These are phyloP conservation scores for Candida nanaspora DNA, from an alignment of 805 yeast genomes.

Conservation along the genomic window DNA sequence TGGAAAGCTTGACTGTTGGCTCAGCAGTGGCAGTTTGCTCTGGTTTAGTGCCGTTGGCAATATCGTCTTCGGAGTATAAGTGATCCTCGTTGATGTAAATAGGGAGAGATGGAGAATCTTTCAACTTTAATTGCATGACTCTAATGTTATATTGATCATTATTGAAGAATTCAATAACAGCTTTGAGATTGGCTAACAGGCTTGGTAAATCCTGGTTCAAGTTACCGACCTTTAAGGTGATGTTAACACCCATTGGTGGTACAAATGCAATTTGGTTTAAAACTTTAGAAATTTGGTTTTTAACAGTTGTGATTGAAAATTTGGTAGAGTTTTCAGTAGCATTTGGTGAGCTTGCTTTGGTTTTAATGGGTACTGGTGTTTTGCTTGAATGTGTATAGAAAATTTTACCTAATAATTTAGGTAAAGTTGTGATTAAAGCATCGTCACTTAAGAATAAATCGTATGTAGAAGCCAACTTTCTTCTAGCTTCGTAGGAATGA, in stretches of 20 bases:
- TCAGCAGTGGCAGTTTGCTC: conserved; percentile 14
- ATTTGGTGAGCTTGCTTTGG: conserved; percentile 23
- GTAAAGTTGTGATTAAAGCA: conserved; percentile 69
- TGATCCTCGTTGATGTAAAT: conserved; percentile 56
- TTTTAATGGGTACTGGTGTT: conserved; percentile 59
- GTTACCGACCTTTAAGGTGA: conserved; percentile 62
- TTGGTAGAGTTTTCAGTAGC: conserved; percentile 22
- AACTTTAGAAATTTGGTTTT: conserved; percentile 52
- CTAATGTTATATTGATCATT: conserved; percentile 35
- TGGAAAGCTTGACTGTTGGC: conserved; percentile 38
- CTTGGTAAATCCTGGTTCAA: conserved; percentile 37
- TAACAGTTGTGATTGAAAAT: conserved; percentile 43
- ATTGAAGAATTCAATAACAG: conserved; percentile 41
- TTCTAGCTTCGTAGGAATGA: conserved; percentile 83
- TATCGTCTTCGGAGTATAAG: conserved; percentile 43
- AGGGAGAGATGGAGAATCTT: conserved; percentile 77
- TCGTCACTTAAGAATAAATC: conserved; percentile 85
- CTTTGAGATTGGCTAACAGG: conserved; percentile 52
- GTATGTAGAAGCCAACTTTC: conserved; percentile 60
- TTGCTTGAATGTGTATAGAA: conserved; percentile 56
- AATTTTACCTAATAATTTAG: conserved; percentile 73
- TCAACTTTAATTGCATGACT: conserved; percentile 58
- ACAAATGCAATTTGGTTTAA: conserved; percentile 51
- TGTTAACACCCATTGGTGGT: conserved; percentile 67
- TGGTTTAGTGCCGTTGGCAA: conserved; percentile 29